These are phyloP conservation scores for Pseudozyma sp. DNA, from an alignment of 1,284 basidiomycete species.

Conservation along the genomic window DNA sequence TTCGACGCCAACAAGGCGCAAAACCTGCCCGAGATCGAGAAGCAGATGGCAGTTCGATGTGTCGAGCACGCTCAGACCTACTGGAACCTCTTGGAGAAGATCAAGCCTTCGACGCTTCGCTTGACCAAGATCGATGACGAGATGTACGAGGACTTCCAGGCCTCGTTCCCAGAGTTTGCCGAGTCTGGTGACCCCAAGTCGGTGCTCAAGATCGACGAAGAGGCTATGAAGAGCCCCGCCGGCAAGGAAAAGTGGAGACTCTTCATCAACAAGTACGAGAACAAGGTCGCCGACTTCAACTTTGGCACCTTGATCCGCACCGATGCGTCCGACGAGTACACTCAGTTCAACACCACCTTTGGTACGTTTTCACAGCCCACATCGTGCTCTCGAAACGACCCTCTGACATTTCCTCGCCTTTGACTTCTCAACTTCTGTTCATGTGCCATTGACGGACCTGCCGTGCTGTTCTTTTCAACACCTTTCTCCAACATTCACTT, in stretches of 20 bases:
- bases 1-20: conserved; percentile 73
- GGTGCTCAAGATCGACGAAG: conserved; percentile 84
- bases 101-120: conserved; percentile 80
- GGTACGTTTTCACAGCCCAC: conserved; percentile 72
- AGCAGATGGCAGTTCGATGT: conserved; percentile 92
- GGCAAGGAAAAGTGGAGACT: conserved; percentile 92
- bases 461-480: neutral
- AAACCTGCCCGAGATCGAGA: conserved; percentile 94
- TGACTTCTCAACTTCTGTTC: no score
- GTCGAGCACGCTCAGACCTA: conserved; percentile 85
- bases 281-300: conserved; percentile 88
- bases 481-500: neutral
- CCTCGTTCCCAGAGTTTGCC: conserved; percentile 84
- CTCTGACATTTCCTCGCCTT: no score
- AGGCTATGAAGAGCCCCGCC: conserved; percentile 90
- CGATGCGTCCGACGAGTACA: conserved; percentile 84
- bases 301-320: conserved; percentile 94
- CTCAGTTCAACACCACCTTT: conserved; percentile 92
- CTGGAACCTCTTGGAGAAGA: conserved; percentile 90
- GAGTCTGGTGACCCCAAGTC: conserved; percentile 75
- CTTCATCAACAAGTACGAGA: conserved; percentile 83
- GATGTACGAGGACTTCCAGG: conserved; percentile 82
- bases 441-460: no score
- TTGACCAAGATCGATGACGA: conserved; percentile 91
- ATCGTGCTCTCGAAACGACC: no score